Base-by-base conservation (phyloP, 306 rosid species). In the Prunus mume region DNA sequence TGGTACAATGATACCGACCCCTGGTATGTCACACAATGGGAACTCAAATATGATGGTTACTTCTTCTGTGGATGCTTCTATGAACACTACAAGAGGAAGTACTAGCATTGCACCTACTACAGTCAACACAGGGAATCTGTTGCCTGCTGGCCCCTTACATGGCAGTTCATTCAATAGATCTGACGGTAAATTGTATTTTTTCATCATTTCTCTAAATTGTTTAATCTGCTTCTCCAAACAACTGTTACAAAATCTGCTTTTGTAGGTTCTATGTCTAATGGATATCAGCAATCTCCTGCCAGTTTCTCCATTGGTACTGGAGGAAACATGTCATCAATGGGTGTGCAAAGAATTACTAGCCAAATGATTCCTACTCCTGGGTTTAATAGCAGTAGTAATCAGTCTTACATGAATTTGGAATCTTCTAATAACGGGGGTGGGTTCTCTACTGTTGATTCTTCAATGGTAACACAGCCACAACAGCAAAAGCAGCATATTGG, bases 331-430 rank as follows among this genome's bases (percentile, higher is more conserved):
- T 79, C 97, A 61, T 83, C 96, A 69, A 70, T 86, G 84, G 90
- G 93, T 75, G 83, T 72, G 57, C 96, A 86, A 76, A 86, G 93
- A 80, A 77, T 80, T 67, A 49, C 91, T 27, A 95, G 99, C 80
- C 99, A 95, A 79, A 95, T 95, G 99, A 95, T 95, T 86, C 99
- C 99, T 47, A 92, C 99, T 57, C 99, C 99, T 54, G 97, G 99
- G 50, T 95, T 90, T 76, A 85, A 71, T 76, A 87, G 81, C 78
- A 83, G 72, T 83, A 79, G 46, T 74, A 88, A 85, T 61, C 91
- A 85, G 75, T 87, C 97, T 58, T 85, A 86, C 79, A 80, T 78
- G 84, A 92, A 85, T 80, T 20, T 83, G 77, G 99, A 89, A 66
- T 74, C 96, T 77, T 87, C 95, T 24, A 86, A 73, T 71, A 90